Conservation (phyloP, 2,329 filamentous ascomycete species). For the Dactylonectria estremocensis region DNA sequence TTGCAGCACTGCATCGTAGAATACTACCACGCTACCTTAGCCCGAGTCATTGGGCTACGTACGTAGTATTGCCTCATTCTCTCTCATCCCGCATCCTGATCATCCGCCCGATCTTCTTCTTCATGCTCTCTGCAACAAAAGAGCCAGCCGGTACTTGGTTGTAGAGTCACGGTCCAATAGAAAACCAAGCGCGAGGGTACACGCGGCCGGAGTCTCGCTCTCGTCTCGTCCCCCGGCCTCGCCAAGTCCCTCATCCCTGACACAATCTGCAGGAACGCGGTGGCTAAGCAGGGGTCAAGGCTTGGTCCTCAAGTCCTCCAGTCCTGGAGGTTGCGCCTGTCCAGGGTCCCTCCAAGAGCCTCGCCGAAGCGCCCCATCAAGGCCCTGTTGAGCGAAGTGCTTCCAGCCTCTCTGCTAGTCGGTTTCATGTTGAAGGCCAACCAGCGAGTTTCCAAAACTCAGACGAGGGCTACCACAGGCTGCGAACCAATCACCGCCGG, state of each 20-base stretch:
- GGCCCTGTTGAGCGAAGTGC: background rate
- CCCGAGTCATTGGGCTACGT: background rate
- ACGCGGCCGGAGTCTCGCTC: background rate
- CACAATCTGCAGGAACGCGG: constrained; percentile 31
- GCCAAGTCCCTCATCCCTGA: constrained; percentile 6
- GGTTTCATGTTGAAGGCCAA: constrained; percentile 24
- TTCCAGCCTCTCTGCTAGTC: constrained; percentile 23
- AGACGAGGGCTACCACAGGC: constrained; percentile 4
- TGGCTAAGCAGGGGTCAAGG: constrained; percentile 22
- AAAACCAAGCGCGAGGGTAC: background rate
- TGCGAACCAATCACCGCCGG: constrained; percentile 13
- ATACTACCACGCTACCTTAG: background rate
- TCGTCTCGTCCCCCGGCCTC: background rate
- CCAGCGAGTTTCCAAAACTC: constrained; percentile 13
- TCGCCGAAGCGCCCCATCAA: too few relatives aligned
- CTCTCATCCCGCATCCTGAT: constrained; percentile 1
- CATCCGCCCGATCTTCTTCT: background rate
- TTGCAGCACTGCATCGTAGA: background rate
- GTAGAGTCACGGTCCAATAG: background rate
- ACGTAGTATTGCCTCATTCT: too few relatives aligned
- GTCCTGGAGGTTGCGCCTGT: too few relatives aligned
- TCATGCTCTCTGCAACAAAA: background rate
- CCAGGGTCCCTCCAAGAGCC: background rate
- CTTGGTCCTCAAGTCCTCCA: background rate
- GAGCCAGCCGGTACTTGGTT: background rate